A percentile compares a stretch with the other conserved stretches of the same genome.
Conservation (phyloP, 2,329 filamentous ascomycete species). For the Huntiella savannae region DNA sequence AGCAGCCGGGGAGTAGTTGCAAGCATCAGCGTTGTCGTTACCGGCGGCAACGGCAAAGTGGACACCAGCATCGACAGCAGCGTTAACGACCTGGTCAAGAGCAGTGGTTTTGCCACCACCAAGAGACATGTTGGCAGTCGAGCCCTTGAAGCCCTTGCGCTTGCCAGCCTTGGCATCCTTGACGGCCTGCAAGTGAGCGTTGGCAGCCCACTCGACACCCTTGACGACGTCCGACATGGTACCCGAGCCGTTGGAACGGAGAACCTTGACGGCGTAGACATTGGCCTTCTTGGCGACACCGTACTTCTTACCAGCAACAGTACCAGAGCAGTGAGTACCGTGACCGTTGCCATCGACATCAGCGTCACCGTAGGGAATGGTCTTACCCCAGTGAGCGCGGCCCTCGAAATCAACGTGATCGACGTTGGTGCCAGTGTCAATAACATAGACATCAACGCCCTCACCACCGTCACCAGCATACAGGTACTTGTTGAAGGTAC, state of each 20-base stretch:
- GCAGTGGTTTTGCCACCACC: conserved; percentile 91
- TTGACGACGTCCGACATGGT: conserved; percentile 98
- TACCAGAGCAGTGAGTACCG: conserved; percentile 97
- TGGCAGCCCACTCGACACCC: conserved; percentile 88
- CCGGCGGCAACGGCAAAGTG: conserved; percentile 97
- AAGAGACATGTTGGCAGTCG: conserved; percentile 97
- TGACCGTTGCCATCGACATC: conserved; percentile 94
- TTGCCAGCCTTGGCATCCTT: conserved; percentile 68
- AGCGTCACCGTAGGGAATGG: conserved; percentile 65
- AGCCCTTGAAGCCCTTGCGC: conserved; percentile 96
- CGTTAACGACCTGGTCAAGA: conserved; percentile 83
- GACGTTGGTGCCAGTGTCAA: conserved; percentile 89
- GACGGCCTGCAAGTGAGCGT: conserved; percentile 56
- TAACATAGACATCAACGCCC: conserved; percentile 96
- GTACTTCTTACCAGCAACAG: conserved; percentile 94
- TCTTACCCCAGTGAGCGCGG: conserved; percentile 92
- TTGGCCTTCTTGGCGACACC: conserved; percentile 98
- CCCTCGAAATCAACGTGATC: conserved; percentile 95
- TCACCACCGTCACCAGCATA: conserved; percentile 80
- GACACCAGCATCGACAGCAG: conserved; percentile 74
- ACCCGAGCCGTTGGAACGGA: conserved; percentile 89
- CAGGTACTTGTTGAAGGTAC: conserved; percentile 95
- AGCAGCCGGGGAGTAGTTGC: conserved; percentile 95
- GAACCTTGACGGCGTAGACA: conserved; percentile 93
- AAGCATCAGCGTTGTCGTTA: conserved; percentile 97